Evolutionary conservation across 345 rosid genomes (phyloP), one percentile per base, ranked within the genome.

Genomic region (Aquilaria malaccensis): DNA sequence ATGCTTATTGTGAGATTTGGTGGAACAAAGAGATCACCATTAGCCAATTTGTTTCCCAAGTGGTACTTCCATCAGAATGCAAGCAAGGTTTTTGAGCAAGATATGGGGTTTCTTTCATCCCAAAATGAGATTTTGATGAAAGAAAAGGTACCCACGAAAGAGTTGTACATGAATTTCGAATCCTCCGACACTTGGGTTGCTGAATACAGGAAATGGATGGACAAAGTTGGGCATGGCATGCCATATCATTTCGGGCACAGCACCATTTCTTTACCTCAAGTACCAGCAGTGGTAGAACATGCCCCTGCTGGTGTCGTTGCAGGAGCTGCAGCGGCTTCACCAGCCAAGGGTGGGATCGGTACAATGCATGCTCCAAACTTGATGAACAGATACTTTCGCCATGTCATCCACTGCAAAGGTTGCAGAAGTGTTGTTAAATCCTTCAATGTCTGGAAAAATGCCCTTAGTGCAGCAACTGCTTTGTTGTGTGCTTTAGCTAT

Each of bases 201-300:
- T 2, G 96, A 93, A 54, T 93, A 93, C 76, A 71, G 98, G 78
- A 89, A 89, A 64, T 89, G 97, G 97, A 93, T 89, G 97, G 97
- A 93, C 61, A 89, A 83, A 75, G 97, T 85, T 50, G 98, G 98
- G 53, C 98, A 89, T 3, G 98, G 98, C 52, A 93, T 93, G 97
- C 98, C 98, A 56, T 93, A 87, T 48, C 76, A 93, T 82, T 83
- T 93, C 15, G 96, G 97, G 4, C 87, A 89, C 77, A 75, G 60
- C 78, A 82, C 94, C 10, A 77, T 87, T 50, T 82, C 81, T 62
- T 79, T 79, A 61, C 97, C 97, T 0, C 54, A 80, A 72, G 58
- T 72, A 41, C 90, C 94, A 67, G 96, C 96, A 0, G 88, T 93
- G 3, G 85, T 89, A 15, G 96, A 93, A 55, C 97, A 93, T 11